A percentile compares a stretch with the other conserved stretches of the same genome.
These are phyloP conservation scores for Nicotiana otophora DNA, from an alignment of 257 asterid genomes.

Conservation along the genomic window DNA sequence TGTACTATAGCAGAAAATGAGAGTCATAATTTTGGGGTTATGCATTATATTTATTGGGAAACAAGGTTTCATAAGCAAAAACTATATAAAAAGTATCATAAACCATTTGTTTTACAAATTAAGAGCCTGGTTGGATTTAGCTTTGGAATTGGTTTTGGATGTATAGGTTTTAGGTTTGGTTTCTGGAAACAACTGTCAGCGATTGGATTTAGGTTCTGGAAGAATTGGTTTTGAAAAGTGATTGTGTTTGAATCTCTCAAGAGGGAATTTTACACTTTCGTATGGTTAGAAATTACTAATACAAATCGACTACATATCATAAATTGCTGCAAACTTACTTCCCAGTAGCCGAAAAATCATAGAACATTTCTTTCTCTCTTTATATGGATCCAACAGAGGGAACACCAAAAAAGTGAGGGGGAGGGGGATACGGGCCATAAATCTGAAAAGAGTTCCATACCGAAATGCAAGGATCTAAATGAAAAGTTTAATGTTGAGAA, in stretches of 20 bases:
- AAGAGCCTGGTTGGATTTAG: background rate
- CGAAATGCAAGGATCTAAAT: background rate
- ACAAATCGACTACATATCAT: background rate
- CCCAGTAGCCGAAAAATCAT: background rate
- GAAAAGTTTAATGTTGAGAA: slow-evolving; percentile 8
- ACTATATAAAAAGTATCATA: background rate
- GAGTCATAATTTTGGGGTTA: background rate
- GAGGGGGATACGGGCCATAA: background rate
- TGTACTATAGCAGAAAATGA: background rate
- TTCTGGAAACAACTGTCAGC: background rate
- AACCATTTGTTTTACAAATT: background rate
- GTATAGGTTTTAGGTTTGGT: background rate
- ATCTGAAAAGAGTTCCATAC: background rate
- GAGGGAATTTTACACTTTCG: background rate
- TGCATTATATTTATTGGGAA: background rate
- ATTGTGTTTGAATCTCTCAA: background rate
- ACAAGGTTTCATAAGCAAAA: background rate
- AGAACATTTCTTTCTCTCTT: background rate
- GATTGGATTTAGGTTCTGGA: background rate
- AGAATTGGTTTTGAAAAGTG: background rate
- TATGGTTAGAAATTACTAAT: background rate
- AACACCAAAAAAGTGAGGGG: background rate
- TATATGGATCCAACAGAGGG: background rate
- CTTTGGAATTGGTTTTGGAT: background rate
- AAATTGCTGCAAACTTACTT: background rate